Conservation (phyloP, 768 basidiomycete genomes). For the Udeniomyces megalosporus region DNA sequence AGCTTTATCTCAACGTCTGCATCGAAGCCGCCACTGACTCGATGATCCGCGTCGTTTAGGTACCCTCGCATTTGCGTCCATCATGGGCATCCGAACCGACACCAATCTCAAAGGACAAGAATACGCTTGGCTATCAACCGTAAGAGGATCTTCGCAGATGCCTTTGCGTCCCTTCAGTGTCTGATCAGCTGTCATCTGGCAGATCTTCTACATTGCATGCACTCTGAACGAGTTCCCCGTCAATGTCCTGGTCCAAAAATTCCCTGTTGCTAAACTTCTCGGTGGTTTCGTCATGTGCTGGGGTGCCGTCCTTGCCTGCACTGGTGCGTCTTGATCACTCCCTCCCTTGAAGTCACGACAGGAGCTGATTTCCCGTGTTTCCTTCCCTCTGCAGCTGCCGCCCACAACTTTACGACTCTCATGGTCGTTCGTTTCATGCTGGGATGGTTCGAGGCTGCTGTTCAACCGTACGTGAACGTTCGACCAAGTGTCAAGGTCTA, state of each 20-base stretch:
- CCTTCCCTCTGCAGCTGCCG: too few relatives aligned
- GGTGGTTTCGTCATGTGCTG: constrained; percentile 30
- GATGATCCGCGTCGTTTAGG: neutral
- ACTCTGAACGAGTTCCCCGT: constrained; percentile 36
- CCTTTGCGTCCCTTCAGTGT: neutral
- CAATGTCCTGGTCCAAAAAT: constrained; percentile 37
- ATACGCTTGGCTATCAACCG: constrained; percentile 36
- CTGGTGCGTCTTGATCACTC: too few relatives aligned
- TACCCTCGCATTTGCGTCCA: constrained; percentile 20
- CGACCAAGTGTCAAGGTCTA: too few relatives aligned
- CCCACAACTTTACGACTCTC: constrained; percentile 30
- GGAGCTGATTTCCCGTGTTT: too few relatives aligned
- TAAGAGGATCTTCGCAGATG: too few relatives aligned
- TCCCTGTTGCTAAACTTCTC: constrained; percentile 38
- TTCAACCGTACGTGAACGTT: too few relatives aligned
- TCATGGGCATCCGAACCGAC: constrained; percentile 29
- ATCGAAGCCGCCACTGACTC: too few relatives aligned
- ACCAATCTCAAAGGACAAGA: constrained; percentile 37
- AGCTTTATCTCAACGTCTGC: too few relatives aligned
- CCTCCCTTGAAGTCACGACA: too few relatives aligned
- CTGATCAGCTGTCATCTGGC: neutral
- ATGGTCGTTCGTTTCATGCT: constrained; percentile 36
- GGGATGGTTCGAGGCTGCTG: constrained; percentile 16
- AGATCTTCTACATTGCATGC: constrained; percentile 18
- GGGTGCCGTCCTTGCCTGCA: constrained; percentile 38